Conservation (phyloP, 139 green algal genomes). For the Tetraselmis chui region DNA sequence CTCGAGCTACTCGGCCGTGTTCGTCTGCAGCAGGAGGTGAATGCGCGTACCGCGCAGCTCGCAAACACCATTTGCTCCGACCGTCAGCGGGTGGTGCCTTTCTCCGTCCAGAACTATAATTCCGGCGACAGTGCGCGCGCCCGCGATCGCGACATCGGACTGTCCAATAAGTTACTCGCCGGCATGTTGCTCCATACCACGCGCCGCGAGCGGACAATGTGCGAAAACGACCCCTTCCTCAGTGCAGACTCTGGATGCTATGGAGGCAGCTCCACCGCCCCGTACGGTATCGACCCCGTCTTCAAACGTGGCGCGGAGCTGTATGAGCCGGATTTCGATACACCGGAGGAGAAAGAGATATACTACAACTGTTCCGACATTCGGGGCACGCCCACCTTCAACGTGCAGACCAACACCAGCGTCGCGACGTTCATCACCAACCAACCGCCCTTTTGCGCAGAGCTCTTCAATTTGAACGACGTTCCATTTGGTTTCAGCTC, state of each 20-base stretch:
- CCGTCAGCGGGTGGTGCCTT: slow-evolving; percentile 25
- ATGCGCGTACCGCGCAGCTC: slow-evolving; percentile 21
- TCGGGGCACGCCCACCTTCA: slow-evolving; percentile 30
- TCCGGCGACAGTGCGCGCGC: slow-evolving; percentile 19
- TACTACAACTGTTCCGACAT: slow-evolving; percentile 72
- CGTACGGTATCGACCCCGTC: slow-evolving; percentile 66
- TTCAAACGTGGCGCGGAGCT: slow-evolving; percentile 64
- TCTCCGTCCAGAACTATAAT: slow-evolving; percentile 55
- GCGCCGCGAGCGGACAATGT: slow-evolving; percentile 44
- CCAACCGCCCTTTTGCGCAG: slow-evolving; percentile 54
- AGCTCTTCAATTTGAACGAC: slow-evolving; percentile 64
- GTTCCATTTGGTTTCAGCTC: slow-evolving; percentile 67
- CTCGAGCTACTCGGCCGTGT: not conserved
- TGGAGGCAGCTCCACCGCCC: slow-evolving; percentile 14
- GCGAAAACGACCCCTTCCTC: slow-evolving; percentile 54
- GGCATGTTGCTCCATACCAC: slow-evolving; percentile 64
- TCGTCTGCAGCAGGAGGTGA: slow-evolving; percentile 13
- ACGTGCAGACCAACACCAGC: slow-evolving; percentile 18
- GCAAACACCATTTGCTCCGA: slow-evolving; percentile 41
- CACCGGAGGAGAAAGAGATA: slow-evolving; percentile 23
- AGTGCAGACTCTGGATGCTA: slow-evolving; percentile 56
- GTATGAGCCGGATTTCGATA: slow-evolving; percentile 59
- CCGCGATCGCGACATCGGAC: slow-evolving; percentile 45
- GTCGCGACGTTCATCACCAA: slow-evolving; percentile 8
- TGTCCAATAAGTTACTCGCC: slow-evolving; percentile 59